A percentile compares a stretch with the other conserved stretches of the same genome.
phyloP scores from a whole-genome alignment of 2,329 filamentous ascomycete genomes.

The Cryphonectria parasitica region DNA sequence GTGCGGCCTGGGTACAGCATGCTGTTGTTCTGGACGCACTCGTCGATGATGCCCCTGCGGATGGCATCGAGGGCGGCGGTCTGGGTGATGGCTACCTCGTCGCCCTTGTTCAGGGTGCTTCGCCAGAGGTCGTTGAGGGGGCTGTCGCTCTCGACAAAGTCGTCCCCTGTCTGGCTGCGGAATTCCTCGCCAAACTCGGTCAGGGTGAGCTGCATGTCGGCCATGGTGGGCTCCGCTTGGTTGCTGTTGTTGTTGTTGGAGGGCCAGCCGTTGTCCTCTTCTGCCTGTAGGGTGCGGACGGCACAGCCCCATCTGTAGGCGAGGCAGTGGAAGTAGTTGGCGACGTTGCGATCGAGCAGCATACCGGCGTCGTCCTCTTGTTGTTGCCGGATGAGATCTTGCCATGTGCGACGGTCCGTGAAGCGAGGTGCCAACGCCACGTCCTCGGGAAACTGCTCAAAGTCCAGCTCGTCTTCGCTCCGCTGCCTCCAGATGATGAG shows the following conservation, averaged over 20 bases:
- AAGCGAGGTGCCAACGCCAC: constrained; percentile 18
- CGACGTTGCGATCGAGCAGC: constrained; percentile 11
- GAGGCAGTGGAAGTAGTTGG: constrained; percentile 20
- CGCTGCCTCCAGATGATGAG: constrained; percentile 34
- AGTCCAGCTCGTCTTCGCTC: not conserved
- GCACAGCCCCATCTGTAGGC: constrained; percentile 25
- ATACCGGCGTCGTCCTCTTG: not conserved
- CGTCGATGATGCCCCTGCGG: constrained; percentile 46
- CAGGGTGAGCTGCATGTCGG: constrained; percentile 3
- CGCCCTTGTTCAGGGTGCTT: constrained; percentile 29
- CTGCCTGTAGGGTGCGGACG: constrained; percentile 7
- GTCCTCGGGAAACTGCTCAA: constrained; percentile 15
- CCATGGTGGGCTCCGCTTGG: not conserved
- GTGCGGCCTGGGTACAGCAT: constrained; percentile 47
- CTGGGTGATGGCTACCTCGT: constrained; percentile 28
- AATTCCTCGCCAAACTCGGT: not conserved
- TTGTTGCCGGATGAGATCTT: constrained; percentile 13
- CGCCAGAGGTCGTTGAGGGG: not conserved
- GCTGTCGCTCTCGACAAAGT: not conserved
- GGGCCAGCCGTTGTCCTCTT: not conserved
- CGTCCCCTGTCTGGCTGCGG: not conserved
- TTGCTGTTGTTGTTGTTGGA: not conserved
- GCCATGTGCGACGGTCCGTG: constrained; percentile 20
- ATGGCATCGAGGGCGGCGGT: constrained; percentile 37
- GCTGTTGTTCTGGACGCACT: constrained; percentile 47